Base-by-base conservation (phyloP, 2,329 filamentous ascomycete species). In the Nemania sp. region DNA sequence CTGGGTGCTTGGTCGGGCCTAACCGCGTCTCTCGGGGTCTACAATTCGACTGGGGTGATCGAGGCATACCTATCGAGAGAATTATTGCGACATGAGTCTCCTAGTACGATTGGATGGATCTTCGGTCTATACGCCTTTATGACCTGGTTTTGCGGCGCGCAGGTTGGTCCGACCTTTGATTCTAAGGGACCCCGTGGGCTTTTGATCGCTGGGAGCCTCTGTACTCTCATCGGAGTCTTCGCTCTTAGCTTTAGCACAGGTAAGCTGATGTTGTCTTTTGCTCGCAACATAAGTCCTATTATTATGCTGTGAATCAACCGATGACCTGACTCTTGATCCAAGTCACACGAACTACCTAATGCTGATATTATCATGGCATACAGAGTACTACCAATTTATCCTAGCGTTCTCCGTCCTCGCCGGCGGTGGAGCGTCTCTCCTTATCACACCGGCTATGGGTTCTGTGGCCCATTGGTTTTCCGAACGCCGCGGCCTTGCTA, bases 351-450 rank as follows among this genome's bases (percentile, higher is more conserved):
- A n/a, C n/a, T n/a, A n/a, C n/a, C 18, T 43, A 15, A 10, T 41
- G 61, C 61, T 57, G 29, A 63, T 11, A 22, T 22, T 11, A 24
- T n/a, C 45, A 13, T 6, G 35, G 13, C 15, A 5, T 5, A 47
- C 38, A 65, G 62, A 65, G 49, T 65, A 65, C 29, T 65, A 65
- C 41, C 62, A 65, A 18, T 65, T 65, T 27, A 65, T 65, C 62
- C 55, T 65, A 13, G 62, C 62, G 1, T 60, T 65, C 32, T 65
- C 62, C 5, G 11, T 65, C 18, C 62, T 65, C 7, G 62, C 62
- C 5, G 62, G 62, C 20, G 41, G 49, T 24, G 62, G 62, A 4
- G 47, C 62, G 22, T 65, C 62, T 29, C 62, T 65, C 32, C 55
- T 65, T 3, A 65, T 65, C 20, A 65, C 62, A 5, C 62, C 62